Percentiles rank a stretch among this genome's conserved stretches.
These are phyloP conservation scores for Puccinia novopanici DNA, from an alignment of 1,284 basidiomycete species.

Conservation along the genomic window DNA sequence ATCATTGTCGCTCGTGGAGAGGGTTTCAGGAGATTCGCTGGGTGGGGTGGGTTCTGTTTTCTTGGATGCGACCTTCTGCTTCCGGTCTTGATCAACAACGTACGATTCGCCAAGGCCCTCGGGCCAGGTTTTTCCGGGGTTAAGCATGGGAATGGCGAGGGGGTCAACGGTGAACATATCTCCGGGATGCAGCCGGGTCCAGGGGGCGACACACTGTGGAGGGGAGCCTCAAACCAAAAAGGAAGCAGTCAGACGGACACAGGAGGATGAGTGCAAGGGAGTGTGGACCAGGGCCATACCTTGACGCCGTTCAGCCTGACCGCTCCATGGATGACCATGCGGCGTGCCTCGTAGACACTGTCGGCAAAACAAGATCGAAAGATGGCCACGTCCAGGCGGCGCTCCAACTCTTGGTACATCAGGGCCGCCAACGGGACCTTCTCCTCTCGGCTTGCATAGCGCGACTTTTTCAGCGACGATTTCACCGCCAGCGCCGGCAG, in stretches of 20 bases:
- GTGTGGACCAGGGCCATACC: slow-evolving; percentile 62
- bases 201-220: slow-evolving; percentile 75
- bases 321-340: slow-evolving; percentile 81
- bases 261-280: neutral
- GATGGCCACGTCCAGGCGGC: slow-evolving; percentile 85
- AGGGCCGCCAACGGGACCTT: slow-evolving; percentile 74
- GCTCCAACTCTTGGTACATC: slow-evolving; percentile 91
- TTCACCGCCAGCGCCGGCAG: slow-evolving; percentile 79
- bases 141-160: slow-evolving; percentile 73
- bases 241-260: slow-evolving; percentile 12
- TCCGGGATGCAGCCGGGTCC: slow-evolving; percentile 86
- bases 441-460: slow-evolving; percentile 61
- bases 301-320: slow-evolving; percentile 86
- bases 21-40: slow-evolving; percentile 47
- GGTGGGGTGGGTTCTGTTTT: slow-evolving; percentile 52
- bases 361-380: slow-evolving; percentile 89
- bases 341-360: slow-evolving; percentile 84
- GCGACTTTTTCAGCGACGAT: slow-evolving; percentile 60
- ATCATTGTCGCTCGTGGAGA: neutral
- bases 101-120: slow-evolving; percentile 34
- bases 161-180: slow-evolving; percentile 92
- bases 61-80: slow-evolving; percentile 57
- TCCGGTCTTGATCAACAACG: slow-evolving; percentile 55
- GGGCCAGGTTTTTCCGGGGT: slow-evolving; percentile 55
- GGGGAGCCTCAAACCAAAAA: neutral